phyloP scores from a whole-genome alignment of 257 asterid genomes.

The Nicotiana undulata region DNA sequence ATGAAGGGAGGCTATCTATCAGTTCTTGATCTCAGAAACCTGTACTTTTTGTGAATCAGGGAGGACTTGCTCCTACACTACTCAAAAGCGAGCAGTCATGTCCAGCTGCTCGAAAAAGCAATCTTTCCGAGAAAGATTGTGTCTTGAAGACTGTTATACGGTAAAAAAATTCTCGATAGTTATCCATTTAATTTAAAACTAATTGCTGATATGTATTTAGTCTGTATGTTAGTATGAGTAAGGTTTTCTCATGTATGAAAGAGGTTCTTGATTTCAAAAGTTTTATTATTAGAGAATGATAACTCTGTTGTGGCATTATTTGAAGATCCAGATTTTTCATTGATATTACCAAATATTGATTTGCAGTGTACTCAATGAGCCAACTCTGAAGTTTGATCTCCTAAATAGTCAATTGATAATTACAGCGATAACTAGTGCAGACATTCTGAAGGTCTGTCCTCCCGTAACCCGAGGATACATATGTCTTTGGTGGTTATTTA shows the following conservation, averaged over 20 bases:
- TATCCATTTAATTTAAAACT: too few species aligned
- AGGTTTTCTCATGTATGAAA: background rate
- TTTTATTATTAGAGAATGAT: background rate
- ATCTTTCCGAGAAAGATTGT: constrained; percentile 72
- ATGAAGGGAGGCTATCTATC: background rate
- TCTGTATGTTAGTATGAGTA: background rate
- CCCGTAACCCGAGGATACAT: background rate
- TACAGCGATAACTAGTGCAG: constrained; percentile 89
- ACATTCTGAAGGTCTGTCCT: constrained; percentile 64
- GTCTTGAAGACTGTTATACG: constrained; percentile 75
- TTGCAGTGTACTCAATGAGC: constrained; percentile 86
- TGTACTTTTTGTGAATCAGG: constrained; percentile 34
- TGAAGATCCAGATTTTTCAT: background rate
- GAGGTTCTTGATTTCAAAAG: background rate
- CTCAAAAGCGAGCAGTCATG: constrained; percentile 89
- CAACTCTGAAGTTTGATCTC: constrained; percentile 93
- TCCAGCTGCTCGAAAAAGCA: constrained; percentile 79
- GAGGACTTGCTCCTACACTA: constrained; percentile 46
- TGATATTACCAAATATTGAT: background rate
- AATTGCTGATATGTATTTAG: background rate
- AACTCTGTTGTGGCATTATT: background rate
- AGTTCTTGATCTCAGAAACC: background rate
- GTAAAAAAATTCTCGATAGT: too few species aligned
- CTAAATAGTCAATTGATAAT: constrained; percentile 91
- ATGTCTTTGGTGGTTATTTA: too few species aligned